Evolutionary conservation across 1,284 basidiomycete species (phyloP), one percentile per base, ranked within the genome.

Genomic region (Waitea zeae): DNA sequence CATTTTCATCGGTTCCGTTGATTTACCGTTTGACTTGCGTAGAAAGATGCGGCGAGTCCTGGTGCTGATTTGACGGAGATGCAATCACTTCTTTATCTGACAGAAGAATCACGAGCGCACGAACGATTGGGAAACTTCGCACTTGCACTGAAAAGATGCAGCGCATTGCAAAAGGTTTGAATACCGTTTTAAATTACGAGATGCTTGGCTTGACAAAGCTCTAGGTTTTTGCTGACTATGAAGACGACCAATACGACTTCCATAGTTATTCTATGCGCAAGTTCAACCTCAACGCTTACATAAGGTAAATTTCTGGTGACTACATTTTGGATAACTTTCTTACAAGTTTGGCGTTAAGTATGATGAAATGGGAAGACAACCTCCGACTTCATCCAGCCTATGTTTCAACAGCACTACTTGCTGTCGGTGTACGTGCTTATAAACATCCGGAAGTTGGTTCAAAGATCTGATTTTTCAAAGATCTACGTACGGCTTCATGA

Each of bases 221-320:
- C 14, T 46, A 87, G 76, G 63, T 80, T 12, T 96, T 95, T 54
- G 70, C 81, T 37, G 83, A 86, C 38, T 72, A 88, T 43, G 86
- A 92, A 48, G 89, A 97, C 44, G 95, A 98, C 51, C 92, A 98
- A 56, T 93, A 87, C 48, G 95, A 99, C 55, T 99, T 98, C 65
- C 95, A 99, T 53, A 77, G 80, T 5, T 99, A 98, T 56, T 86
- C 87, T 45, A 50, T 96, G 47, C 76, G 95, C 31, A 88, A 87
- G 47, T 86, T 81, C 51, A 95, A 86, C 3, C 58, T 98, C 26
- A 78, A 77, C 33, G 69, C 83, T 11, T 98, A 98, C 53, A 46
- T 84, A 35, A 67, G 75, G 88, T 92, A 46, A 41, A 59, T 49
- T 15, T n/a, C 17, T 18, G 20, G 31, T 24, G 20, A 20, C 17